These are phyloP conservation scores for Colletotrichum lupini DNA, from an alignment of 2,329 filamentous ascomycete genomes.

Conservation along the genomic window DNA sequence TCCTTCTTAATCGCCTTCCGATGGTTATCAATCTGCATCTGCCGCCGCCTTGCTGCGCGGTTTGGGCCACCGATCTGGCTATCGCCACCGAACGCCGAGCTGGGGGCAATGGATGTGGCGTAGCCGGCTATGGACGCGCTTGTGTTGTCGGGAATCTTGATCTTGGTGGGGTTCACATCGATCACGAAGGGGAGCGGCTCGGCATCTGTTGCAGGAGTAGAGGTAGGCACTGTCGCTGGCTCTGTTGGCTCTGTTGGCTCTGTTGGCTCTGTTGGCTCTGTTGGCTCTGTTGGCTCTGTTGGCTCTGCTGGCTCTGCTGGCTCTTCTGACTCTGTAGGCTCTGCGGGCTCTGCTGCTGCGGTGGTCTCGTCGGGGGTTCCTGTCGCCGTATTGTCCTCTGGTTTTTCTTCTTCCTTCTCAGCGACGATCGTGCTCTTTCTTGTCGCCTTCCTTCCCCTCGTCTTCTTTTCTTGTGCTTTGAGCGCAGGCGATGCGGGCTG, in stretches of 20 bases:
- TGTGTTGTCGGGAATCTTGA: not conserved
- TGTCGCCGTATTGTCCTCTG: not conserved
- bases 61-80: slow-evolving; percentile 21
- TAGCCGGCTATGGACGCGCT: slow-evolving; percentile 11
- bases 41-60: slow-evolving; percentile 31
- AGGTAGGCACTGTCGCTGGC: not conserved
- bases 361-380: slow-evolving; percentile 9
- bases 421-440: slow-evolving; percentile 21
- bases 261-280: not conserved
- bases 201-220: slow-evolving; percentile 2
- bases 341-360: not conserved
- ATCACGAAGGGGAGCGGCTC: slow-evolving; percentile 18
- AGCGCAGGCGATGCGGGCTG: slow-evolving; percentile 18
- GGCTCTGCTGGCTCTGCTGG: slow-evolving; percentile 2
- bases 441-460: slow-evolving; percentile 22
- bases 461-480: slow-evolving; percentile 31
- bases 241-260: slow-evolving; percentile 13
- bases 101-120: slow-evolving; percentile 23
- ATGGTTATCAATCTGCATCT: slow-evolving; percentile 29
- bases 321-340: not conserved
- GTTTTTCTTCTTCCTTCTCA: not conserved
- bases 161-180: slow-evolving; percentile 25
- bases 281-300: slow-evolving; percentile 2
- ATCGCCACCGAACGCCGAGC: slow-evolving; percentile 23
- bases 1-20: slow-evolving; percentile 24